Percentiles rank a stretch among this genome's conserved stretches.
These are phyloP conservation scores for Kwoniella shivajii DNA, from an alignment of 1,284 basidiomycete genomes.

Conservation along the genomic window DNA sequence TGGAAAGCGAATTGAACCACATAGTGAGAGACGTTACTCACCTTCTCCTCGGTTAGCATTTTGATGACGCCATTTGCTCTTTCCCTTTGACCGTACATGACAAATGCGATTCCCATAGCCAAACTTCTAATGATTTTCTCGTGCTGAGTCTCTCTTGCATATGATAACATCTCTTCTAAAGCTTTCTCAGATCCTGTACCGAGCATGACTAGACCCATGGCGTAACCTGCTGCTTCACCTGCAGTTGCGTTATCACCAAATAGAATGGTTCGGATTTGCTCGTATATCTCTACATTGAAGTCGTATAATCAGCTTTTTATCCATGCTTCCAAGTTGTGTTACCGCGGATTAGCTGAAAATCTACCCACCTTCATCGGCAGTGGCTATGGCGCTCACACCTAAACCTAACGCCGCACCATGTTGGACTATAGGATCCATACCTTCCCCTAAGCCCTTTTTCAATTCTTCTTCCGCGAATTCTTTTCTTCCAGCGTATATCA, in stretches of 20 bases:
- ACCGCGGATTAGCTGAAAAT: too few relatives aligned
- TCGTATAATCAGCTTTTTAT: not conserved
- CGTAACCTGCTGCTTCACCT: conserved; percentile 89
- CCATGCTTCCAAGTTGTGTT: not conserved
- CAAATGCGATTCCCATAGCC: conserved; percentile 84
- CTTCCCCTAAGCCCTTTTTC: conserved; percentile 63
- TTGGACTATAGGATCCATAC: conserved; percentile 76
- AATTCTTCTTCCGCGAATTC: conserved; percentile 72
- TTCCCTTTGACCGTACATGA: conserved; percentile 88
- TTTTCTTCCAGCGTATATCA: conserved; percentile 75
- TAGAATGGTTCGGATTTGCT: conserved; percentile 81
- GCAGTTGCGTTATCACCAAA: conserved; percentile 92
- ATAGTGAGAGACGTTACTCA: conserved; percentile 48
- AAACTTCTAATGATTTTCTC: conserved; percentile 97
- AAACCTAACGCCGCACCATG: conserved; percentile 93
- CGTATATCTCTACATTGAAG: conserved; percentile 69
- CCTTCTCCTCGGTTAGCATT: conserved; percentile 79
- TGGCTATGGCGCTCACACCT: conserved; percentile 89
- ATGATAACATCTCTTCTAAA: conserved; percentile 89
- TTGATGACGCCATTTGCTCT: conserved; percentile 79
- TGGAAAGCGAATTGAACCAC: conserved; percentile 9
- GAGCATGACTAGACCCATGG: conserved; percentile 95
- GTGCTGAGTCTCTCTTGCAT: conserved; percentile 92
- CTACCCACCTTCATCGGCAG: conserved; percentile 66
- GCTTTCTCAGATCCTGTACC: conserved; percentile 77